Base-by-base conservation (phyloP, 2,329 filamentous ascomycete species). In the Aspergillus flavus region DNA sequence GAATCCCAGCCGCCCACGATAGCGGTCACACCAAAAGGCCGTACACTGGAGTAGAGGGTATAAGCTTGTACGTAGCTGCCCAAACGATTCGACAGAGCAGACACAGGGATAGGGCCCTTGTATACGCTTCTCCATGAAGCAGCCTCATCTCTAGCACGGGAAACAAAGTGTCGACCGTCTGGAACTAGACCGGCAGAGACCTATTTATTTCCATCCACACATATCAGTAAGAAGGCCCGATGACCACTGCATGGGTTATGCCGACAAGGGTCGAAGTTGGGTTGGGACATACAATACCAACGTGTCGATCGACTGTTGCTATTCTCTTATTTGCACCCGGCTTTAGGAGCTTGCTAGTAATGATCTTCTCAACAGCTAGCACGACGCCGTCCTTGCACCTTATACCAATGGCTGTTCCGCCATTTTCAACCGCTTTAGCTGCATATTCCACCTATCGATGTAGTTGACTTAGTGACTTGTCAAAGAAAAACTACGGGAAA, bases 401-500 rank as follows among this genome's bases (percentile, higher is more conserved):
- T 81, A 99, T 97, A 72, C 95, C 95, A 79, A 99, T 89, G 59
- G 94, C 93, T 61, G 95, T 99, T 76, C 95, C 94, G 70, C 94
- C 95, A 75, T 96, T 98, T 84, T 99, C 95, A 68, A 99, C 95
- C 61, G 95, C 95, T 86, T 99, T 99, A 73, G 96, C 91, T 71
- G 95, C 95, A 80, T 99, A 99, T 86, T 99, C 95, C 80, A 90
- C 88, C 85, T 87, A 71, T 32, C 53, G 57, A 39, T n/a, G 56
- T 63, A 5, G 63, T 73, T 19, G 74, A 68, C 43, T 61, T 53
- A n/a, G 28, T 12, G 45, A 32, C 39, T 41, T 41, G 16, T 34
- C 23, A 39, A 4, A 39, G n/a, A 19, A 55, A 9, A 39, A 39
- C 34, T 30, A 26, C 12, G n/a, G 14, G 30, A 36, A 57, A 41